Evolutionary conservation across 352 stramenopile genomes (phyloP).

Genomic region (Phytophthora hybrid): DNA sequence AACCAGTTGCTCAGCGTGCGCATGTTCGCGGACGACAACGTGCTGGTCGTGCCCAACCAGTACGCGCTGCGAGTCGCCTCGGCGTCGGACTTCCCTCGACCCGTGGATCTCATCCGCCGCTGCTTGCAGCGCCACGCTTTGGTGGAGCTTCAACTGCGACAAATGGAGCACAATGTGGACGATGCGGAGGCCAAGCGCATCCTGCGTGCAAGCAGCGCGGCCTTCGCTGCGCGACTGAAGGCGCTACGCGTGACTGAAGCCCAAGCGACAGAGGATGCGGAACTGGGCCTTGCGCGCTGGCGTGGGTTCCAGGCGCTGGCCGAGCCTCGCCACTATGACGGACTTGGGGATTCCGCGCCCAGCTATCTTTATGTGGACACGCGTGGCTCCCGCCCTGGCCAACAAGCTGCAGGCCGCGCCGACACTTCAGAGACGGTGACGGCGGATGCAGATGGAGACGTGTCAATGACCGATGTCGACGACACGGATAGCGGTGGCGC

Average conservation of each 20-base stretch:
- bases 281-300: constrained; percentile 41
- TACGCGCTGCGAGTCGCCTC: constrained; percentile 60
- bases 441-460: constrained; percentile 37
- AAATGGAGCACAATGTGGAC: constrained; percentile 31
- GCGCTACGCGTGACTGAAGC: constrained; percentile 33
- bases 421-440: constrained; percentile 11
- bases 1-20: constrained; percentile 68
- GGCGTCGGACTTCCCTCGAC: constrained; percentile 49
- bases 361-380: constrained; percentile 70
- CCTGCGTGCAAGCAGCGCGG: constrained; percentile 22
- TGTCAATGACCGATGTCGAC: constrained; percentile 43
- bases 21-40: constrained; percentile 66
- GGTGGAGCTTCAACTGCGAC: constrained; percentile 55
- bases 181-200: constrained; percentile 31
- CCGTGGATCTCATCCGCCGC: constrained; percentile 54
- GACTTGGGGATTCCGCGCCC: constrained; percentile 45
- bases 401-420: constrained; percentile 3
- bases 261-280: constrained; percentile 27
- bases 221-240: constrained; percentile 43
- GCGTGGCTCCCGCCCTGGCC: constrained; percentile 29
- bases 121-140: constrained; percentile 65
- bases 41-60: constrained; percentile 59
- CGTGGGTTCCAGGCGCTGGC: constrained; percentile 36
- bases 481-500: constrained; percentile 19
- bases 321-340: constrained; percentile 36